Evolutionary conservation across 2,329 filamentous ascomycete genomes (phyloP).

Genomic region (Fonsecaea nubica): DNA sequence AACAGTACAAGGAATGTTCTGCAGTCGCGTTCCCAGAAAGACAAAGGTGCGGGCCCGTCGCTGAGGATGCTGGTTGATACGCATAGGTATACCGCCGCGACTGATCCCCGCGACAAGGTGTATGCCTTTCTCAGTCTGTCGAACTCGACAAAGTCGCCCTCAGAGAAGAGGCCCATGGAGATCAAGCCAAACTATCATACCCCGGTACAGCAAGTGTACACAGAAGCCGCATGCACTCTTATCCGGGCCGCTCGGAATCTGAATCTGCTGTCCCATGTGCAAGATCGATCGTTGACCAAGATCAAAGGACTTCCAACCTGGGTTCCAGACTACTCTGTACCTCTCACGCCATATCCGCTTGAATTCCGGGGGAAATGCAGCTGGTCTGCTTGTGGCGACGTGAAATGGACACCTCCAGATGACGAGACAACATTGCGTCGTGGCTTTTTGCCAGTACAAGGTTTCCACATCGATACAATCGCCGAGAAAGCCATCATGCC

Average conservation of each 20-base stretch:
- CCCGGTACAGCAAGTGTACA: slow-evolving; percentile 14
- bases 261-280: slow-evolving; percentile 17
- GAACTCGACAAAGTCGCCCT: neutral
- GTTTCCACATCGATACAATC: slow-evolving; percentile 19
- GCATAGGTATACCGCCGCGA: slow-evolving; percentile 19
- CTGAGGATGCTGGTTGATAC: slow-evolving; percentile 16
- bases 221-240: slow-evolving; percentile 16
- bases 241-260: slow-evolving; percentile 7
- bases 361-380: slow-evolving; percentile 20
- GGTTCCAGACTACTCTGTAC: slow-evolving; percentile 21
- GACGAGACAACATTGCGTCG: slow-evolving; percentile 2
- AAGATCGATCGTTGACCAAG: slow-evolving; percentile 17
- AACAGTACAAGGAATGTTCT: slow-evolving; percentile 20
- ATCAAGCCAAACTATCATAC: slow-evolving; percentile 24
- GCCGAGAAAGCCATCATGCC: slow-evolving; percentile 19
- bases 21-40: slow-evolving; percentile 5
- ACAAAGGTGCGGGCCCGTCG: slow-evolving; percentile 4
- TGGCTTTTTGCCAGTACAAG: slow-evolving; percentile 18
- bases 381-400: slow-evolving; percentile 17
- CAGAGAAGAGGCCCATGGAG: neutral
- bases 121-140: slow-evolving; percentile 21
- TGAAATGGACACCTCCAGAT: slow-evolving; percentile 14
- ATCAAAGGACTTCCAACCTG: slow-evolving; percentile 19
- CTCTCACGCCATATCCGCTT: slow-evolving; percentile 19
- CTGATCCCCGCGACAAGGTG: slow-evolving; percentile 21